phyloP scores from a whole-genome alignment of 2,329 filamentous ascomycete genomes.

The Colletotrichum graminicola region DNA sequence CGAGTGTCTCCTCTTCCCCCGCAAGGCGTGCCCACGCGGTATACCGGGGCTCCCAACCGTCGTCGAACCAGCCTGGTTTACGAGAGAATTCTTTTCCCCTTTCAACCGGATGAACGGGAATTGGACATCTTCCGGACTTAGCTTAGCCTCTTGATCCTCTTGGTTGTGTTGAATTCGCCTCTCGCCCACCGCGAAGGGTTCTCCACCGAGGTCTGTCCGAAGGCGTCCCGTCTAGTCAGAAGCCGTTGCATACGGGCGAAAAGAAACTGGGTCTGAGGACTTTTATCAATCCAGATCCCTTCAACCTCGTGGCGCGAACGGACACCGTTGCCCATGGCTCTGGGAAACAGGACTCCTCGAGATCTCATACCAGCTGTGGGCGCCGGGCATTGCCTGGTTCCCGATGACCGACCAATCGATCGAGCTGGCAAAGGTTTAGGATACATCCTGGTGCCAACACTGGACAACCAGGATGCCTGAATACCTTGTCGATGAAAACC shows the following conservation, averaged over 20 bases:
- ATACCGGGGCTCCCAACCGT: too few relatives aligned
- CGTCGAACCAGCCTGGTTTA: background rate
- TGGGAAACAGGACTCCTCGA: constrained; percentile 1
- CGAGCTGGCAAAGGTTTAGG: background rate
- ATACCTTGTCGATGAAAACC: background rate
- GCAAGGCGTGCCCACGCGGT: constrained; percentile 6
- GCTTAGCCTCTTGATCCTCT: background rate
- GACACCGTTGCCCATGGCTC: background rate
- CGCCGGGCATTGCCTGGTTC: background rate
- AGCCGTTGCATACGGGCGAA: background rate
- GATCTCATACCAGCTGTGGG: background rate
- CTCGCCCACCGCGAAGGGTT: background rate
- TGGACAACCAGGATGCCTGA: background rate
- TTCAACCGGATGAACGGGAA: background rate
- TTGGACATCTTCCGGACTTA: background rate
- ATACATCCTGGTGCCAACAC: background rate
- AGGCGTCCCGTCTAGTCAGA: constrained; percentile 12
- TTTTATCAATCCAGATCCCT: background rate
- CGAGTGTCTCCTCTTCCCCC: constrained; percentile 15
- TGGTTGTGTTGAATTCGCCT: constrained; percentile 6
- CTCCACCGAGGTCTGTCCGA: constrained; percentile 31
- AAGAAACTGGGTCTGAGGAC: background rate
- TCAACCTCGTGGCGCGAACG: constrained; percentile 17
- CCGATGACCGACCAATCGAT: constrained; percentile 19
- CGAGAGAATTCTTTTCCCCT: background rate